These are phyloP conservation scores for Scalesia atractyloides DNA, from an alignment of 129 eudicot species.

Conservation along the genomic window DNA sequence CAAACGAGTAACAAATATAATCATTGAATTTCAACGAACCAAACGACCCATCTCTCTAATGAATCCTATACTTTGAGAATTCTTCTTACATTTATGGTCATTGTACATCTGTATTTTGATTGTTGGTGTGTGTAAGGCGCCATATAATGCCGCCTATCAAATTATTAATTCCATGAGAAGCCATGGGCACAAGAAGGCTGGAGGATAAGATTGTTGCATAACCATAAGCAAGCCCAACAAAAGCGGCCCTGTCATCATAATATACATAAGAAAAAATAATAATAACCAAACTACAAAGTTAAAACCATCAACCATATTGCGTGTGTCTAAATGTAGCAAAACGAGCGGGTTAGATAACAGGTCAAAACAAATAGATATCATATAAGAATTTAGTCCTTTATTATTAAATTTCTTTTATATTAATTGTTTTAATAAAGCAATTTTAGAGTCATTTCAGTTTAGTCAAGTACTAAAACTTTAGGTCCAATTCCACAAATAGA, in stretches of 20 bases:
- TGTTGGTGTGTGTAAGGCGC: constrained; percentile 55
- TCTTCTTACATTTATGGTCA: background rate
- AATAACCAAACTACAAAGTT: background rate
- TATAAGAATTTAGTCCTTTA: background rate
- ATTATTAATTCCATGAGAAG: constrained; percentile 83
- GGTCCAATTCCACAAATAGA: too few species aligned
- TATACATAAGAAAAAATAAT: background rate
- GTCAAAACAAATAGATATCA: background rate
- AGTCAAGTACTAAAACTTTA: too few species aligned
- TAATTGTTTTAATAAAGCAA: too few species aligned
- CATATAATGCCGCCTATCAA: constrained; percentile 78
- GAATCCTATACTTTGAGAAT: background rate
- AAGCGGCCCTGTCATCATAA: constrained; percentile 63
- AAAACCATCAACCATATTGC: background rate
- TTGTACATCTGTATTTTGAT: constrained; percentile 28
- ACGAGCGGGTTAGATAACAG: background rate
- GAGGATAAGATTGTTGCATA: constrained; percentile 75
- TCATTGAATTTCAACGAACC: too few species aligned
- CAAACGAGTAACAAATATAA: too few species aligned
- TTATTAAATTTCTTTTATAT: too few species aligned
- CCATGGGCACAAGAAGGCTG: constrained; percentile 87
- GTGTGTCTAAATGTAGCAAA: background rate
- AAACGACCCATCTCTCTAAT: too few species aligned
- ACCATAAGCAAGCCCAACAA: constrained; percentile 85
- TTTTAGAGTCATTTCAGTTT: too few species aligned